Base-by-base conservation (phyloP, 352 stramenopile genomes). In the Globisporangium heterothallicum region DNA sequence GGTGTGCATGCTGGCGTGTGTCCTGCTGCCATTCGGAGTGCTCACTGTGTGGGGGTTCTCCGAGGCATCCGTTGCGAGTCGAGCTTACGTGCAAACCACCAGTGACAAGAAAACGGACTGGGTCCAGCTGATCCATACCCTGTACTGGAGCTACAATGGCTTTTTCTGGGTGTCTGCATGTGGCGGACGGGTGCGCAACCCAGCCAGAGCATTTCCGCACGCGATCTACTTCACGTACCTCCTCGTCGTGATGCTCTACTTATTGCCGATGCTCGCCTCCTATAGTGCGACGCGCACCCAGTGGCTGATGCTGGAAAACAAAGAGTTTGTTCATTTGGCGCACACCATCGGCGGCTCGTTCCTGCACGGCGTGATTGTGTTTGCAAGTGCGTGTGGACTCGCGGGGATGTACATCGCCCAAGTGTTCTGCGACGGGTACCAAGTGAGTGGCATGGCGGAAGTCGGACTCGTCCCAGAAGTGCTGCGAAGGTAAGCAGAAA, bases 101-200 rank as follows among this genome's bases (percentile, higher is more conserved):
- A 50, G 50, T 6, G 55, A 52, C 8, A 43, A 40, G 9, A 7
- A 40, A 13, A 80, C 71, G 40, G 49, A 94, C 22, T 97, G 87
- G 87, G 57, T 75, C 32, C 70, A 77, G 4, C 85, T 91, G 30
- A 57, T 96, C 24, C 96, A 96, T 63, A 94, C 94, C 49, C 63
- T 98, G 10, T 97, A 96, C 61, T 98, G 94, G 94, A 97, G 94
- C 68, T 84, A 96, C 19, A 96, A 97, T 55, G 88, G 77, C 16
- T 95, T 96, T 59, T 89, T 97, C 59, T 64, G 63, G 19, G 82
- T 75, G 1, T 88, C 82, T 12, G 74, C 71, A 0, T 95, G 96
- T 62, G 87, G 86, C 5, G 88, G 72, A 9, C 79, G 97, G 57
- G 84, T 97, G 18, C 53, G 83, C 4, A 82, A 92, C 59, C 84